Evolutionary conservation across 768 basidiomycete genomes (phyloP).

Genomic region (Kwoniella sp.): DNA sequence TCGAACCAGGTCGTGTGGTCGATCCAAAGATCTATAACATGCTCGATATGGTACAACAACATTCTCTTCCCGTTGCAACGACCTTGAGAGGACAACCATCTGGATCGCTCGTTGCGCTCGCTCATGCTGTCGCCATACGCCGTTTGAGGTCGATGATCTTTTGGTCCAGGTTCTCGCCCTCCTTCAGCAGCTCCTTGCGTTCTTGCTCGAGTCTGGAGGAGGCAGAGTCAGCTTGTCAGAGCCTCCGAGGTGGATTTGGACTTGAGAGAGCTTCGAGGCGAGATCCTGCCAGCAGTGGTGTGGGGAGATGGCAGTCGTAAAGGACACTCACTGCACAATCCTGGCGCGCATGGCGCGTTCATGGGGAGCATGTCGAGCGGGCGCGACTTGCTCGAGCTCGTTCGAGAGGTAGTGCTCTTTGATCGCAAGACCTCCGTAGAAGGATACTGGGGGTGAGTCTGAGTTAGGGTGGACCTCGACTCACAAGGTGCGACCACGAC

Average conservation of each 20-base stretch:
- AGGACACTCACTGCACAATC: slow-evolving; percentile 31
- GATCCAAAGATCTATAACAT: no score
- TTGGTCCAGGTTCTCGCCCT: slow-evolving; percentile 21
- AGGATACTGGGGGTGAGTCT: slow-evolving; percentile 15
- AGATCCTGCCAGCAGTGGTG: no score
- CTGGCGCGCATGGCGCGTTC: slow-evolving; percentile 21
- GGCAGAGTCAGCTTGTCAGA: background rate
- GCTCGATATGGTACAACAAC: no score
- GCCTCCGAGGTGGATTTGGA: no score
- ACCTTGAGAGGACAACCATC: no score
- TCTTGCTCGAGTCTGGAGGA: slow-evolving; percentile 29
- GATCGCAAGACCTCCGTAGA: slow-evolving; percentile 26
- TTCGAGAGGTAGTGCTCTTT: slow-evolving; percentile 23
- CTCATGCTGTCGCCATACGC: slow-evolving; percentile 18
- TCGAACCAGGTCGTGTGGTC: no score
- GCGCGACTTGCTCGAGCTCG: slow-evolving; percentile 8
- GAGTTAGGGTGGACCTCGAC: background rate
- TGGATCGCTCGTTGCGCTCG: no score
- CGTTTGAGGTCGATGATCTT: slow-evolving; percentile 32
- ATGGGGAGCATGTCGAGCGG: background rate
- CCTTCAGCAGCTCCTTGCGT: slow-evolving; percentile 26
- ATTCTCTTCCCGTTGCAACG: no score
- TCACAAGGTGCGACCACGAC: slow-evolving; percentile 30
- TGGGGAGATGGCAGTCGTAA: no score
- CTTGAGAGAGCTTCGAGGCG: background rate